Conservation (phyloP, 2,329 filamentous ascomycete species). For the Exophiala spinifera region DNA sequence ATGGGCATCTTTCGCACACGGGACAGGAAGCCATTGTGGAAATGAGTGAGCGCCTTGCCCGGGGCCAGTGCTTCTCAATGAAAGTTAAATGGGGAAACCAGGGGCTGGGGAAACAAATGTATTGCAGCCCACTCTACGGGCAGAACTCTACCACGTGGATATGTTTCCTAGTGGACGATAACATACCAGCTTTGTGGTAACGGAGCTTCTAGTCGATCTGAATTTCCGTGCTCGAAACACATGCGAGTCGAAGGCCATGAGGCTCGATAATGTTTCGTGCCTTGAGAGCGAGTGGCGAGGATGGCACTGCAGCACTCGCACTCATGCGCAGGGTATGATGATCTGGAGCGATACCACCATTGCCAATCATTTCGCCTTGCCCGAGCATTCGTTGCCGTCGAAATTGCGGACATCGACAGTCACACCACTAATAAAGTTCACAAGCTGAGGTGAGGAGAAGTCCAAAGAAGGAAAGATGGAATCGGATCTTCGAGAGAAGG, state of each 20-base stretch:
- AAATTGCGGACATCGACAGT: neutral
- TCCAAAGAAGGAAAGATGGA: neutral
- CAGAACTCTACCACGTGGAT: slow-evolving; percentile 29
- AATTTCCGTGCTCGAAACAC: neutral
- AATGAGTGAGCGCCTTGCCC: slow-evolving; percentile 23
- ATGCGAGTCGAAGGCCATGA: too few relatives aligned
- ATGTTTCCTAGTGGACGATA: slow-evolving; percentile 30
- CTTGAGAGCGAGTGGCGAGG: slow-evolving; percentile 4
- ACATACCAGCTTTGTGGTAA: slow-evolving; percentile 27
- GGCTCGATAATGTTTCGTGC: neutral
- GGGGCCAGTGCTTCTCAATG: slow-evolving; percentile 25
- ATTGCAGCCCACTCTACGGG: slow-evolving; percentile 32
- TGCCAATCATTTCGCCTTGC: slow-evolving; percentile 9
- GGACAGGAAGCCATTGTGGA: slow-evolving; percentile 20
- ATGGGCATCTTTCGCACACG: slow-evolving; percentile 32
- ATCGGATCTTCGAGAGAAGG: slow-evolving; percentile 17
- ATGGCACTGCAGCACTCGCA: too few relatives aligned
- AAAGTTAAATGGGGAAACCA: slow-evolving; percentile 31
- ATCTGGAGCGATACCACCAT: neutral
- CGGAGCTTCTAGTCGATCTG: neutral
- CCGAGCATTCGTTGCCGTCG: neutral
- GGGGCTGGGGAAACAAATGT: slow-evolving; percentile 29
- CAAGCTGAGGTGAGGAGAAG: neutral
- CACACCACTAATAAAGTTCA: too few relatives aligned
- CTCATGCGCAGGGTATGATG: neutral